Conservation (phyloP, 805 yeast species). For the Kodamaea kaohsiungensis region DNA sequence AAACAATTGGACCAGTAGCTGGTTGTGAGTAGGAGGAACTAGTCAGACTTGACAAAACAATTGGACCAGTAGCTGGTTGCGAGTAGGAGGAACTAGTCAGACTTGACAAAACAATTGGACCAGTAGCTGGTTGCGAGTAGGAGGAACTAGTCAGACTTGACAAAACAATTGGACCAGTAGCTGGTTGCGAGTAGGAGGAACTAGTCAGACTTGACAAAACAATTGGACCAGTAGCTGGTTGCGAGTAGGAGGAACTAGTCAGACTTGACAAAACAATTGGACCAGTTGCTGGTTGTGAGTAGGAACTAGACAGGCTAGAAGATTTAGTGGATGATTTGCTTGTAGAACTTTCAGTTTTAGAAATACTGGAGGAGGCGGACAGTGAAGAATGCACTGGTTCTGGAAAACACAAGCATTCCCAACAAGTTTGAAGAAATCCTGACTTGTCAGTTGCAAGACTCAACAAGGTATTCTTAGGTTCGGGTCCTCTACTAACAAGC, state of each 20-base stretch:
- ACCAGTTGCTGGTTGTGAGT: neutral
- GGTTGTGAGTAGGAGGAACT: too few species aligned
- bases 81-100: too few species aligned
- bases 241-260: neutral
- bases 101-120: too few species aligned
- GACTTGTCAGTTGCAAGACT: constrained; percentile 2
- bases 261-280: neutral
- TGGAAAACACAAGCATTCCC: constrained; percentile 15
- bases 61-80: too few species aligned
- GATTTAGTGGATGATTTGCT: neutral
- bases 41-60: too few species aligned
- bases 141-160: too few species aligned
- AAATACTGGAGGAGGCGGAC: neutral
- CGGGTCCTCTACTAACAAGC: too few species aligned
- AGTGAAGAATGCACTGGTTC: neutral
- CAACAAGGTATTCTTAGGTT: too few species aligned
- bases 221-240: neutral
- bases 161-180: too few species aligned
- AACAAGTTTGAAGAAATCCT: constrained; percentile 11
- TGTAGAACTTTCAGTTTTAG: neutral
- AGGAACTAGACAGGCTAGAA: neutral
- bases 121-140: too few species aligned
- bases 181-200: too few species aligned
- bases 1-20: too few species aligned
- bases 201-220: neutral